Evolutionary conservation across 306 rosid genomes (phyloP), one percentile per base, ranked within the genome.

Genomic region (barrel medic (Medicago truncatula)): DNA sequence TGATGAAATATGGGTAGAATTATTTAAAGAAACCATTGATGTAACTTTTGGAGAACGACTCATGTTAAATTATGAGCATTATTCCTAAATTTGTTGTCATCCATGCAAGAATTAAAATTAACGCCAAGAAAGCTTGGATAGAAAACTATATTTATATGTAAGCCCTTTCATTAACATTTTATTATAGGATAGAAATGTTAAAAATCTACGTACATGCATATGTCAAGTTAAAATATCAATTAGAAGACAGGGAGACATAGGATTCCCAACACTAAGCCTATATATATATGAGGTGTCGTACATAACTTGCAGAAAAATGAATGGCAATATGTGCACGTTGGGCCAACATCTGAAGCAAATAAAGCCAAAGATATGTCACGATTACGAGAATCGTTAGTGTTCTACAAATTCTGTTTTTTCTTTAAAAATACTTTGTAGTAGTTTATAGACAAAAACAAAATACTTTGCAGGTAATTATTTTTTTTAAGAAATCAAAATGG

Each of bases 331-430:
- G 50, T 79, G 70, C 74, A 57, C 21, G 75, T 43, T 79, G 75
- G 78, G 69, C 62, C 74, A 72, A 64, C 68, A n/a, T 56, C 52
- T 66, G 52, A 53, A 77, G 61, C 70, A 77, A 68, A 77, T 58
- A 54, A 59, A 57, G 76, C 25, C 70, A 65, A 52, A 5, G 46
- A 60, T 69, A 69, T 52, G 76, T 77, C 75, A 68, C 65, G 23
- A 20, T 76, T 50, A 49, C 52, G 46, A 59, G 61, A 56, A 18
- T 13, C 16, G 3, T 44, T 10, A 46, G 14, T 12, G 5, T 46
- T 46, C 52, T 13, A 46, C 16, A 46, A 3, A 46, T 46, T 43
- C 49, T 43, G 5, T 10, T 43, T 2, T 11, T 43, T 11, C 11
- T 34, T 2, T 34, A 34, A 34, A 41, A 43, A 43, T 43, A 43